A percentile compares a stretch with the other conserved stretches of the same genome.
phyloP scores from a whole-genome alignment of 164 flowering plant species.

The Vitis cinerea region DNA sequence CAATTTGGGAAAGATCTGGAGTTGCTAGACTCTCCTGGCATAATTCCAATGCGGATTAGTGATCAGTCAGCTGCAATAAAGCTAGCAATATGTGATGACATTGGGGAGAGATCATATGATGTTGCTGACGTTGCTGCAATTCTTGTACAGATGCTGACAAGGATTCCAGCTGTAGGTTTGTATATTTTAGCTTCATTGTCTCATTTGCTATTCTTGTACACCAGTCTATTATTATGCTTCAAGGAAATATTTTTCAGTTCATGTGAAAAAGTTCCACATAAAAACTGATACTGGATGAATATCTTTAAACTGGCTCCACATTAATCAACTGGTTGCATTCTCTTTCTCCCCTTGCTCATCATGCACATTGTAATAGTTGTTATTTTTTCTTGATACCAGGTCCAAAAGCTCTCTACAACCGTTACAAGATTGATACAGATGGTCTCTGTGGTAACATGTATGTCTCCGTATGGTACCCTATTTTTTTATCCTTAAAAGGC shows the following conservation, averaged over 20 bases:
- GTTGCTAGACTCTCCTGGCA: slow-evolving; percentile 94
- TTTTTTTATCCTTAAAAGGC: too few relatives aligned
- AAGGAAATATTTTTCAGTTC: not conserved
- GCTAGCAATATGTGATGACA: slow-evolving; percentile 98
- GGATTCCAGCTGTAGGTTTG: slow-evolving; percentile 78
- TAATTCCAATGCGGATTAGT: slow-evolving; percentile 91
- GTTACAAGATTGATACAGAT: slow-evolving; percentile 74
- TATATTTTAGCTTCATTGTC: not conserved
- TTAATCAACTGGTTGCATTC: too few relatives aligned
- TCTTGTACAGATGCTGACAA: slow-evolving; percentile 79
- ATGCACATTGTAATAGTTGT: not conserved
- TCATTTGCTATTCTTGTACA: not conserved
- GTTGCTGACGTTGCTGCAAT: slow-evolving; percentile 85
- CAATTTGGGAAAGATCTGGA: slow-evolving; percentile 86
- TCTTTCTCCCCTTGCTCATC: not conserved
- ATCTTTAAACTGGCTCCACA: too few relatives aligned
- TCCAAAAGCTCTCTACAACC: slow-evolving; percentile 49
- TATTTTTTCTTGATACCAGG: slow-evolving; percentile 38
- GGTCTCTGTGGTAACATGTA: slow-evolving; percentile 76
- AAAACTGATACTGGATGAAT: too few relatives aligned
- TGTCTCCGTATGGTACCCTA: slow-evolving; percentile 6
- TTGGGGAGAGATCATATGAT: slow-evolving; percentile 96
- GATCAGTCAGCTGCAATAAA: slow-evolving; percentile 93
- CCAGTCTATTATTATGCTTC: too few relatives aligned
- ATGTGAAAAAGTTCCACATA: not conserved